These are phyloP conservation scores for Melastoma candidum DNA, from an alignment of 441 rosid species.

Conservation along the genomic window DNA sequence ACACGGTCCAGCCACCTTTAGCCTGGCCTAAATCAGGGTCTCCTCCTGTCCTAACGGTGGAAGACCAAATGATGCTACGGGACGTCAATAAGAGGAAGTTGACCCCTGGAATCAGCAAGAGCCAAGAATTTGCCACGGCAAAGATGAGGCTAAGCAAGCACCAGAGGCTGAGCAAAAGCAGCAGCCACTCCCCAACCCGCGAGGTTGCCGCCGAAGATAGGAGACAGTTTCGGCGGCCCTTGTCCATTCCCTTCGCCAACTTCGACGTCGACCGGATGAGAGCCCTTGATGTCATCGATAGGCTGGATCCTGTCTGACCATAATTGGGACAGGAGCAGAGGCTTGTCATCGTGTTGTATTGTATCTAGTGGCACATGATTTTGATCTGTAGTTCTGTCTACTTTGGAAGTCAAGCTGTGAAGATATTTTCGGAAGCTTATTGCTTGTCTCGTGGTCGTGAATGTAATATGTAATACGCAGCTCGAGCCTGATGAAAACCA, in stretches of 20 bases:
- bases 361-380: too few relatives aligned
- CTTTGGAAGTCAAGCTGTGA: too few relatives aligned
- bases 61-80: constrained; percentile 91
- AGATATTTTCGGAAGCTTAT: too few relatives aligned
- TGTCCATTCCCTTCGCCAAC: constrained; percentile 59
- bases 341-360: too few relatives aligned
- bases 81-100: constrained; percentile 76
- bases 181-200: constrained; percentile 73
- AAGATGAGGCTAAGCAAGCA: constrained; percentile 53
- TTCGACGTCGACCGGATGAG: constrained; percentile 70
- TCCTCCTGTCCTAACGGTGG: constrained; percentile 45
- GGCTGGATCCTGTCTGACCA: constrained; percentile 34
- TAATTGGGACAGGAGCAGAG: too few relatives aligned
- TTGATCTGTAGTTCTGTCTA: too few relatives aligned
- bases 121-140: constrained; percentile 78
- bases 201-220: constrained; percentile 48
- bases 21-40: constrained; percentile 27
- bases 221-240: constrained; percentile 59
- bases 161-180: constrained; percentile 83
- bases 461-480: too few relatives aligned
- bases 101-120: constrained; percentile 85
- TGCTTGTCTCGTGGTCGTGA: too few relatives aligned
- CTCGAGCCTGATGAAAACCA: too few relatives aligned
- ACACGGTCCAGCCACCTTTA: constrained; percentile 31
- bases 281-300: constrained; percentile 83